Evolutionary conservation across 352 stramenopile genomes (phyloP).

Genomic region (Pythium guiyangense): DNA sequence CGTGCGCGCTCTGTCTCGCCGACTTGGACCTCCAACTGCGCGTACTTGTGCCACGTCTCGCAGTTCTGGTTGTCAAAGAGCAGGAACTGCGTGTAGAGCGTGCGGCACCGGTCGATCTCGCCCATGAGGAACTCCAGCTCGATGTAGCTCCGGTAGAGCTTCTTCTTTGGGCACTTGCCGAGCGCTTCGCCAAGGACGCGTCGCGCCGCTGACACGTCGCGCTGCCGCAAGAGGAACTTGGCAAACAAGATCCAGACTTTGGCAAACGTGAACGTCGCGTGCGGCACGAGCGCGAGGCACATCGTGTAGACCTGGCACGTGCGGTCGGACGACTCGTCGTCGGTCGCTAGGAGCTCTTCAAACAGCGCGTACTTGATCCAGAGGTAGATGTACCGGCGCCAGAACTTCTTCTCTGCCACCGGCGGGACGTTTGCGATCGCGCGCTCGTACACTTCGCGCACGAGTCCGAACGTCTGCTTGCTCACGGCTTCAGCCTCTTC

Average conservation of each 20-base stretch:
- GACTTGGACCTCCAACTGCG: slow-evolving; percentile 94
- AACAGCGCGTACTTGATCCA: slow-evolving; percentile 99
- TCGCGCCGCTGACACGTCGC: slow-evolving; percentile 89
- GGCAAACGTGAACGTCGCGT: slow-evolving; percentile 96
- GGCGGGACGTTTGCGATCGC: slow-evolving; percentile 94
- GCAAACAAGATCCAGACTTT: slow-evolving; percentile 98
- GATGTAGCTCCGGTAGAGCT: slow-evolving; percentile 92
- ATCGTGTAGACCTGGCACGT: slow-evolving; percentile 94
- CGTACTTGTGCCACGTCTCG: slow-evolving; percentile 94
- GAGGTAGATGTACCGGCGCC: slow-evolving; percentile 98
- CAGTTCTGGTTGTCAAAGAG: slow-evolving; percentile 88
- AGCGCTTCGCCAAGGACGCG: slow-evolving; percentile 93
- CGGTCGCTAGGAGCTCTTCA: slow-evolving; percentile 91
- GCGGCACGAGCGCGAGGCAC: slow-evolving; percentile 92
- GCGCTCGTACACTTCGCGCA: slow-evolving; percentile 95
- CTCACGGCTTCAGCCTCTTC: slow-evolving; percentile 87
- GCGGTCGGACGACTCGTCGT: slow-evolving; percentile 42
- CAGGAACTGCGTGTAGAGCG: slow-evolving; percentile 85
- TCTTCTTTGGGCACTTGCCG: slow-evolving; percentile 91
- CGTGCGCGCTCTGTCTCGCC: slow-evolving; percentile 92
- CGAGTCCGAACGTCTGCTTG: slow-evolving; percentile 49
- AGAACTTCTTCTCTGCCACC: slow-evolving; percentile 95
- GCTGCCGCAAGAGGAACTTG: slow-evolving; percentile 95
- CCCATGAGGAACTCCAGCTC: slow-evolving; percentile 97
- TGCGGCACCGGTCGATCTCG: slow-evolving; percentile 96